Percentiles rank a stretch among this genome's conserved stretches.
Evolutionary conservation across 371 early-diverging fungal genomes (phyloP).

Genomic region (Mucor lusitanicus): DNA sequence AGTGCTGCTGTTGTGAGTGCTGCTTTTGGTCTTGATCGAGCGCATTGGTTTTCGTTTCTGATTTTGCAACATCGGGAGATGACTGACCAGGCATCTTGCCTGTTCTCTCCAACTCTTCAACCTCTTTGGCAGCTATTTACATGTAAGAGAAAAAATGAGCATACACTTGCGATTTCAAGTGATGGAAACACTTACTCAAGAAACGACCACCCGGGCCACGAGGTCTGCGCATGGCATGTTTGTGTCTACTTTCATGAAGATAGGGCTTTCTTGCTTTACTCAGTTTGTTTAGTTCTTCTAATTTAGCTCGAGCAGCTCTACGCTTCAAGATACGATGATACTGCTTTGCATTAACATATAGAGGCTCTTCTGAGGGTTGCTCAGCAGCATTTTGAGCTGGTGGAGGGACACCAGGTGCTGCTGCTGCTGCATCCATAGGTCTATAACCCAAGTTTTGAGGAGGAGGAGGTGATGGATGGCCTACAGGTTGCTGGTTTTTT

Average conservation of each 20-base stretch:
- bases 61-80: neutral
- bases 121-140: conserved; percentile 49
- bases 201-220: conserved; percentile 91
- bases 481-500: conserved; percentile 1
- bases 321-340: conserved; percentile 90
- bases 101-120: conserved; percentile 51
- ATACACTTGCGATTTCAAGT: neutral
- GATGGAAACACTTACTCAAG: conserved; percentile 46
- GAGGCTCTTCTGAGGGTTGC: conserved; percentile 13
- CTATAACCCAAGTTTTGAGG: conserved; percentile 2
- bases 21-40: neutral
- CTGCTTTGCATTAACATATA: conserved; percentile 82
- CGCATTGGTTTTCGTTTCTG: neutral
- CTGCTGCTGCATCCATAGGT: conserved; percentile 9
- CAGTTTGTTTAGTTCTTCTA: conserved; percentile 60
- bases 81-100: conserved; percentile 26
- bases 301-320: conserved; percentile 71
- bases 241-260: conserved; percentile 94
- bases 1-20: neutral
- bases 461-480: conserved; percentile 8
- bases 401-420: neutral
- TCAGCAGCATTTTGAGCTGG: neutral
- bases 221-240: conserved; percentile 93
- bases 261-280: conserved; percentile 71
- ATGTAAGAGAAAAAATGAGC: neutral